Percentiles rank a stretch among this genome's conserved stretches.
Conservation (phyloP, 148 eudicot genomes). For the Cornus kousa region DNA sequence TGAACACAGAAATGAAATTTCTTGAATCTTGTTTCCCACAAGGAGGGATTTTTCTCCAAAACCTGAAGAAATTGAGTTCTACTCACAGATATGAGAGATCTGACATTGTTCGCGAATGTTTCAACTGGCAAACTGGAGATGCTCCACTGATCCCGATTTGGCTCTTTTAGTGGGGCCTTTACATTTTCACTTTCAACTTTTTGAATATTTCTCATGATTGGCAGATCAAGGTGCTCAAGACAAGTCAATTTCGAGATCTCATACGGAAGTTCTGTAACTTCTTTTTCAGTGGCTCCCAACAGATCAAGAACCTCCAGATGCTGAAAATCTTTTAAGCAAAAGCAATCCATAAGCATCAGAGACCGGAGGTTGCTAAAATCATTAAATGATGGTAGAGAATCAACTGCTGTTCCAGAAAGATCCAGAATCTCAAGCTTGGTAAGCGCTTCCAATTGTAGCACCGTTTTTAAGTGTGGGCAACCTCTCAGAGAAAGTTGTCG, state of each 20-base stretch:
- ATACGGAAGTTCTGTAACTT: conserved; percentile 15
- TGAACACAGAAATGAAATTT: conserved; percentile 23
- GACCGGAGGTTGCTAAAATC: conserved; percentile 13
- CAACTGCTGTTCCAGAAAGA: conserved; percentile 28
- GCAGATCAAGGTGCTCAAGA: conserved; percentile 29
- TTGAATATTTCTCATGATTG: conserved; percentile 7
- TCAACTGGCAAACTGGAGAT: conserved; percentile 18
- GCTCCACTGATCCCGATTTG: conserved; percentile 14
- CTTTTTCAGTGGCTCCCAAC: neutral
- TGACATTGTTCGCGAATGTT: neutral
- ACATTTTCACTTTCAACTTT: neutral
- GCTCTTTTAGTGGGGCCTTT: neutral
- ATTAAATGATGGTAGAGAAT: neutral
- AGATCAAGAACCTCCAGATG: neutral
- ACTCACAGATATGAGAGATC: conserved; percentile 7
- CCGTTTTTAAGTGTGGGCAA: conserved; percentile 10
- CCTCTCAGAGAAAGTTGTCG: conserved; percentile 9
- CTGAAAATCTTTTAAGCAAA: conserved; percentile 1
- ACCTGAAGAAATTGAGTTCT: conserved; percentile 17
- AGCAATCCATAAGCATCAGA: conserved; percentile 23
- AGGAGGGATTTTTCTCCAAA: conserved; percentile 1
- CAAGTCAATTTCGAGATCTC: conserved; percentile 23
- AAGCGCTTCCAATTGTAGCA: conserved; percentile 20
- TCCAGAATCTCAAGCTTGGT: conserved; percentile 30
- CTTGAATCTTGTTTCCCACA: conserved; percentile 10